phyloP scores from a whole-genome alignment of 305 asterid genomes.

The Fraxinus ornus region DNA sequence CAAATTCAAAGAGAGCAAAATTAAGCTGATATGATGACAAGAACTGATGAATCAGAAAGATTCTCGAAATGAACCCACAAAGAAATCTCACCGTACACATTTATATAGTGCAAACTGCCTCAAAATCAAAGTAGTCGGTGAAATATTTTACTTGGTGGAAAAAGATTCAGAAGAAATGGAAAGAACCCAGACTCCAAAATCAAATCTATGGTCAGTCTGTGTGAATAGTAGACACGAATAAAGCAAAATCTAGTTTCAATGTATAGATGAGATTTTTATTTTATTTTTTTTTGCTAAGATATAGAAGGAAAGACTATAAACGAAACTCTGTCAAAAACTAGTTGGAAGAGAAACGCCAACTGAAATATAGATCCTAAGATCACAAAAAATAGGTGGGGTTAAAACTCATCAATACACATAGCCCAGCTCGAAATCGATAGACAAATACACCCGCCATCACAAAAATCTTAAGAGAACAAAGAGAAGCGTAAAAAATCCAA shows the following conservation, averaged over 20 bases:
- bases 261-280: slow-evolving; percentile 36
- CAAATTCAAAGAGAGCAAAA: slow-evolving; percentile 39
- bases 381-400: slow-evolving; percentile 30
- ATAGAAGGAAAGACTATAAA: slow-evolving; percentile 20
- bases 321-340: slow-evolving; percentile 25
- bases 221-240: slow-evolving; percentile 44
- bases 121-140: slow-evolving; percentile 26
- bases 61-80: slow-evolving; percentile 24
- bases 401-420: slow-evolving; percentile 18
- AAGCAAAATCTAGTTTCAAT: slow-evolving; percentile 22
- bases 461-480: not conserved
- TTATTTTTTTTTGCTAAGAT: slow-evolving; percentile 19
- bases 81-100: slow-evolving; percentile 2
- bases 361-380: slow-evolving; percentile 41
- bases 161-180: slow-evolving; percentile 21
- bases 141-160: slow-evolving; percentile 14
- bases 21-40: slow-evolving; percentile 17
- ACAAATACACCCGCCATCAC: not conserved
- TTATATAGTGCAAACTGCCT: slow-evolving; percentile 19
- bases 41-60: slow-evolving; percentile 28
- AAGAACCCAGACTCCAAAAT: slow-evolving; percentile 33
- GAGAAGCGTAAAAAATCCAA: slow-evolving; percentile 8
- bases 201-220: slow-evolving; percentile 33
- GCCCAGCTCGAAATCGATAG: slow-evolving; percentile 15
- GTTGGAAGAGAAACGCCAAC: slow-evolving; percentile 13